A percentile compares a stretch with the other conserved stretches of the same genome.
phyloP scores from a whole-genome alignment of 2,329 filamentous ascomycete species.

The Niveomyces coronatus region DNA sequence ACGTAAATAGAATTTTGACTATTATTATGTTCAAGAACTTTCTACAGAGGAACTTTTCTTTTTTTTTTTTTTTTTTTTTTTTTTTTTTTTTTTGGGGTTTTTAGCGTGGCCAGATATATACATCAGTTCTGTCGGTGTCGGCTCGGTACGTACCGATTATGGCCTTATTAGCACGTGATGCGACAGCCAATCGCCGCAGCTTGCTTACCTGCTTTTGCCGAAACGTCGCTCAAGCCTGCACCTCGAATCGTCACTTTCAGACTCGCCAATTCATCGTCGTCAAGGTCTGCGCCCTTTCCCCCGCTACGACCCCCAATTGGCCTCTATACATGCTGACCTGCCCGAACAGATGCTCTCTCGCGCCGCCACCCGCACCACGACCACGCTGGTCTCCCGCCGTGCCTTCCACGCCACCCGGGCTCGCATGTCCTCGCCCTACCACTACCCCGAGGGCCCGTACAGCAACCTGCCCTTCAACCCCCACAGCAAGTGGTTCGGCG shows the following conservation, averaged over 20 bases:
- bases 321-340: neutral
- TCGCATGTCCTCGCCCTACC: slow-evolving; percentile 83
- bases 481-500: slow-evolving; percentile 71
- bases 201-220: slow-evolving; percentile 8
- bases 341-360: slow-evolving; percentile 69
- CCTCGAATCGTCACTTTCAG: slow-evolving; percentile 5
- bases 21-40: too few relatives aligned
- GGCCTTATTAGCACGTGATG: slow-evolving; percentile 7
- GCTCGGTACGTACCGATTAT: slow-evolving; percentile 5
- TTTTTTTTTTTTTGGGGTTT: too few relatives aligned
- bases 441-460: slow-evolving; percentile 94
- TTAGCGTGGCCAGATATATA: too few relatives aligned
- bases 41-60: too few relatives aligned
- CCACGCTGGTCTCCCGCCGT: slow-evolving; percentile 69
- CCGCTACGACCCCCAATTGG: slow-evolving; percentile 1
- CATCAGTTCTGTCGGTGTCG: too few relatives aligned
- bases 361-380: slow-evolving; percentile 53
- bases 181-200: slow-evolving; percentile 5
- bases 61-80: too few relatives aligned
- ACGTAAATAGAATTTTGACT: too few relatives aligned
- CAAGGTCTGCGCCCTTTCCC: too few relatives aligned
- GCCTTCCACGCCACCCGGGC: slow-evolving; percentile 87
- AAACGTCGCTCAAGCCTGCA: slow-evolving; percentile 6
- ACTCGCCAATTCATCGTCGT: slow-evolving; percentile 7
- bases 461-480: slow-evolving; percentile 97